phyloP scores from a whole-genome alignment of 2,329 filamentous ascomycete genomes.

The Penicillium sp. region DNA sequence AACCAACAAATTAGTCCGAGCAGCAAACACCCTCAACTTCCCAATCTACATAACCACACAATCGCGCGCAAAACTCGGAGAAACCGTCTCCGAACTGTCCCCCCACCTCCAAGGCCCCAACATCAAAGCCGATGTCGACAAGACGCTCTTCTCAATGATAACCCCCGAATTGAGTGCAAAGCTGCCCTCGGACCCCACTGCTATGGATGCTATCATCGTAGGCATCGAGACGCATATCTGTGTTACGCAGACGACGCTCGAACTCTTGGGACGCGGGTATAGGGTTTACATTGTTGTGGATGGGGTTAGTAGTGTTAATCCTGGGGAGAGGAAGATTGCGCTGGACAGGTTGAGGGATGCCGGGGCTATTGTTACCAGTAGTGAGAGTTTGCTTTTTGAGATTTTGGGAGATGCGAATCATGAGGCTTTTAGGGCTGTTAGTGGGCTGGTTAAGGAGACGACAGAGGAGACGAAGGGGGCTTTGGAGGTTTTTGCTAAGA shows the following conservation, averaged over 20 bases:
- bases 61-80: constrained; percentile 73
- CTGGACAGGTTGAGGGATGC: constrained; percentile 72
- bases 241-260: constrained; percentile 86
- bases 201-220: constrained; percentile 70
- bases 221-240: constrained; percentile 95
- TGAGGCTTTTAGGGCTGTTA: constrained; percentile 69
- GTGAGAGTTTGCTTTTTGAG: constrained; percentile 89
- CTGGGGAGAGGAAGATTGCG: constrained; percentile 76
- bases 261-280: constrained; percentile 73
- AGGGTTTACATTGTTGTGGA: constrained; percentile 85
- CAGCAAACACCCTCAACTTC: constrained; percentile 55
- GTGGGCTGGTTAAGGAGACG: constrained; percentile 76
- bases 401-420: constrained; percentile 78
- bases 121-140: constrained; percentile 67
- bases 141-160: constrained; percentile 88
- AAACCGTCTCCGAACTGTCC: constrained; percentile 73
- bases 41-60: constrained; percentile 88
- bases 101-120: constrained; percentile 48
- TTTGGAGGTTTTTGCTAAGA: constrained; percentile 66
- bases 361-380: constrained; percentile 78
- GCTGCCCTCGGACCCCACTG: constrained; percentile 23
- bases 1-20: constrained; percentile 67
- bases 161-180: constrained; percentile 63
- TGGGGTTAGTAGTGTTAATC: constrained; percentile 84
- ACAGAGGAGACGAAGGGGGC: constrained; percentile 68